These are phyloP conservation scores for Usnea hakonensis DNA, from an alignment of 495 filamentous ascomycete species.

Conservation along the genomic window DNA sequence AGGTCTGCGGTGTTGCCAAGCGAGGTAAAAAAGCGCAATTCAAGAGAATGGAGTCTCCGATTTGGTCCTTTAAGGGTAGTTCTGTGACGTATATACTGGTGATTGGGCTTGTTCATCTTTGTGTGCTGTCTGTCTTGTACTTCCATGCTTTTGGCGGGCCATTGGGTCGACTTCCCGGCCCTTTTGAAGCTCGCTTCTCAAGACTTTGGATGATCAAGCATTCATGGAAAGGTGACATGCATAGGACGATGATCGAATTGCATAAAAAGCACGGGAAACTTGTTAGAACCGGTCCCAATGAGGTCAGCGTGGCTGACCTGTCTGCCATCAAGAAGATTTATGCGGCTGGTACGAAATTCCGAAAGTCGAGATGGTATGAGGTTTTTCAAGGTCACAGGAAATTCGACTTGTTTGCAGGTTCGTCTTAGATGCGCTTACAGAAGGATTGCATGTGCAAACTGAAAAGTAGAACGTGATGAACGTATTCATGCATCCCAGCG, in stretches of 20 bases:
- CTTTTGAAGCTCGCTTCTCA: constrained; percentile 29
- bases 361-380: constrained; percentile 28
- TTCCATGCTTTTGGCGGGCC: constrained; percentile 27
- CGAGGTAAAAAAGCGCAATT: background rate
- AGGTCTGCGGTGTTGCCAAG: background rate
- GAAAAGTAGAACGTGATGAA: constrained; percentile 24
- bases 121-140: constrained; percentile 14
- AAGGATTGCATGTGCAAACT: background rate
- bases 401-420: constrained; percentile 30
- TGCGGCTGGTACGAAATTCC: constrained; percentile 29
- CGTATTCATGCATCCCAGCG: constrained; percentile 26
- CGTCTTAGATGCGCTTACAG: background rate
- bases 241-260: constrained; percentile 43
- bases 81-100: background rate
- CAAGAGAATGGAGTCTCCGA: constrained; percentile 1
- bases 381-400: constrained; percentile 32
- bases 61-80: background rate
- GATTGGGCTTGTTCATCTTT: constrained; percentile 14
- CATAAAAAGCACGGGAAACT: constrained; percentile 50
- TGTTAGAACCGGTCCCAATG: constrained; percentile 54
- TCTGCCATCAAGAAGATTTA: constrained; percentile 31
- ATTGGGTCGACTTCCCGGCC: constrained; percentile 31
- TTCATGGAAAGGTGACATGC: constrained; percentile 43
- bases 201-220: constrained; percentile 49
- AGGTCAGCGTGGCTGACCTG: constrained; percentile 46